A percentile compares a stretch with the other conserved stretches of the same genome.
Evolutionary conservation across 495 filamentous ascomycete genomes (phyloP).

Genomic region (Penicillium bialowiezense): DNA sequence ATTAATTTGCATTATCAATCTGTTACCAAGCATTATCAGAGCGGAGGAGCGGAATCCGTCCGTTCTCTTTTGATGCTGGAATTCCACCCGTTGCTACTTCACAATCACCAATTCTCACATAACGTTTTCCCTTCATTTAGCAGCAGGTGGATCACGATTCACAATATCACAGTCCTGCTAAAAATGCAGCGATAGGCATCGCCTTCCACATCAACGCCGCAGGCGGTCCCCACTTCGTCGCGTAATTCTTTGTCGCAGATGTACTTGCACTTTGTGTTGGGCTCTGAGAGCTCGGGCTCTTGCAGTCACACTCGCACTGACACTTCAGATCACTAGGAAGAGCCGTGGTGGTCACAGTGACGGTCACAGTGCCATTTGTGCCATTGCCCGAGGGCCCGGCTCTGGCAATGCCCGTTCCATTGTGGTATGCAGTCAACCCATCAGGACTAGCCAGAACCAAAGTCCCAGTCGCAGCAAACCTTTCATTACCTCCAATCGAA

Average conservation of each 20-base stretch:
- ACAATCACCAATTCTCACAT: too few relatives aligned
- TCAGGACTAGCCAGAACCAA: background rate
- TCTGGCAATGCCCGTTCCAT: background rate
- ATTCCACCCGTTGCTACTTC: too few relatives aligned
- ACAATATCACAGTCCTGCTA: background rate
- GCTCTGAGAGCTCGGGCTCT: background rate
- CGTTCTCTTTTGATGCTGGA: background rate
- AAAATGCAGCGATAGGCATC: background rate
- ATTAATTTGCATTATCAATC: background rate
- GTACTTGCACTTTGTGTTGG: background rate
- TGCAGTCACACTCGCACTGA: slow-evolving; percentile 1
- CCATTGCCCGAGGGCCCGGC: background rate
- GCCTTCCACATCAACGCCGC: background rate
- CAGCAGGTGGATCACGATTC: background rate
- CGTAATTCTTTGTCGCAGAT: background rate
- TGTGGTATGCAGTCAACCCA: background rate
- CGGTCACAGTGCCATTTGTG: background rate
- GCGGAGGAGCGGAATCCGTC: background rate
- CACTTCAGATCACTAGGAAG: background rate
- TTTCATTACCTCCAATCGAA: background rate
- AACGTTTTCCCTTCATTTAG: background rate
- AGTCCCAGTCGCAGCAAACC: background rate
- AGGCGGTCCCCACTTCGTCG: background rate
- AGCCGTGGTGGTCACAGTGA: background rate
- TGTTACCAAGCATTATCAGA: background rate